phyloP scores from a whole-genome alignment of 2,329 filamentous ascomycete genomes.

The Stachybotrys elegans region DNA sequence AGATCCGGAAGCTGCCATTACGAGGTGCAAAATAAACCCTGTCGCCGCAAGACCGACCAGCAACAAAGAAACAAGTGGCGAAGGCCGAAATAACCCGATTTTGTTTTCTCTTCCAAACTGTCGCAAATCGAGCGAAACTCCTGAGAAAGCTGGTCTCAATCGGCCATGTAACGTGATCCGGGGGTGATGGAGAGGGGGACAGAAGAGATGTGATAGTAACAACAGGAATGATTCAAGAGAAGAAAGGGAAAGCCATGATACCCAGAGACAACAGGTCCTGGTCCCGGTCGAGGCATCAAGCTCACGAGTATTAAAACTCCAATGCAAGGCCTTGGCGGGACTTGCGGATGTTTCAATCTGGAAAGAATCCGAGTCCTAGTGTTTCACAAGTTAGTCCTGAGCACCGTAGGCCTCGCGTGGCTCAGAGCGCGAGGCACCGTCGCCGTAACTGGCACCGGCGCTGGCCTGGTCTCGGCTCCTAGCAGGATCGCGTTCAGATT shows the following conservation, averaged over 20 bases:
- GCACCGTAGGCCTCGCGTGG: conserved; percentile 39
- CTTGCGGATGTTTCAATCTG: too few relatives aligned
- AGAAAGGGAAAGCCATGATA: conserved; percentile 19
- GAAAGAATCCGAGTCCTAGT: too few relatives aligned
- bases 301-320: too few relatives aligned
- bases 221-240: conserved; percentile 20
- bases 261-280: conserved; percentile 12
- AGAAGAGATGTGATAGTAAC: conserved; percentile 13
- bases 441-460: conserved; percentile 32
- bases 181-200: conserved; percentile 20
- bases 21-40: conserved; percentile 29
- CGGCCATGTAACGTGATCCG: conserved; percentile 21
- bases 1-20: conserved; percentile 33
- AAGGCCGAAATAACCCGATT: conserved; percentile 29
- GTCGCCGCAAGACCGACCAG: conserved; percentile 32
- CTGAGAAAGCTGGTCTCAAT: conserved; percentile 27
- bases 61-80: conserved; percentile 29
- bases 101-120: conserved; percentile 28
- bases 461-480: conserved; percentile 34
- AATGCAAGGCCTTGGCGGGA: too few relatives aligned
- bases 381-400: too few relatives aligned
- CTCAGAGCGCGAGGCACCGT: conserved; percentile 37
- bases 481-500: conserved; percentile 32
- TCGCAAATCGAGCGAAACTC: conserved; percentile 32
- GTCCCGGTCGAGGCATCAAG: too few relatives aligned